Evolutionary conservation across 805 yeast genomes (phyloP).

Genomic region (Yarrowia sp.): DNA sequence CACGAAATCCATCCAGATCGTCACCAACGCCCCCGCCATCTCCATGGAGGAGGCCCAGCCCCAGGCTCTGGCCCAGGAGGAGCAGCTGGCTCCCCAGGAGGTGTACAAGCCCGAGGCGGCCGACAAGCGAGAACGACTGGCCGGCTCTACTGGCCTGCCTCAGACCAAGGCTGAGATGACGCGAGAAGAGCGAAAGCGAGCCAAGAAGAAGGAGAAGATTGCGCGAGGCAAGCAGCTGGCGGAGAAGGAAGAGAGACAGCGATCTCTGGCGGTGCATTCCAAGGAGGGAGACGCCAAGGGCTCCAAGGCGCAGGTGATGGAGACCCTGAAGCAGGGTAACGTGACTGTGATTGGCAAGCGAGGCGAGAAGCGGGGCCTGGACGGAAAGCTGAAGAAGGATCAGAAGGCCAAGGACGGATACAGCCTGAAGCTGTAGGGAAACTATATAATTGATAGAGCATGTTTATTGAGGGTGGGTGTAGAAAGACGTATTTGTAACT

Average conservation of each 20-base stretch:
- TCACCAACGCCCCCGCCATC: slow-evolving; percentile 77
- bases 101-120: slow-evolving; percentile 52
- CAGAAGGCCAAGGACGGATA: slow-evolving; percentile 36
- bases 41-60: slow-evolving; percentile 98
- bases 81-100: slow-evolving; percentile 93
- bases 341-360: slow-evolving; percentile 72
- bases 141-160: slow-evolving; percentile 70
- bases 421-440: background rate
- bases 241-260: slow-evolving; percentile 40
- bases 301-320: slow-evolving; percentile 61
- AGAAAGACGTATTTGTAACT: too few species aligned
- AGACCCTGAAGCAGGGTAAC: slow-evolving; percentile 72
- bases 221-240: slow-evolving; percentile 58
- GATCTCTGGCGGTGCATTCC: slow-evolving; percentile 35
- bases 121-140: slow-evolving; percentile 54
- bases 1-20: slow-evolving; percentile 72
- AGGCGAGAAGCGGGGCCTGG: slow-evolving; percentile 72
- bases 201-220: slow-evolving; percentile 83
- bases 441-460: slow-evolving; percentile 1
- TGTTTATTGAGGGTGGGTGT: background rate
- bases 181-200: slow-evolving; percentile 80
- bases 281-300: slow-evolving; percentile 45
- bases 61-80: slow-evolving; percentile 65
- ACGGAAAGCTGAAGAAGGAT: slow-evolving; percentile 58
- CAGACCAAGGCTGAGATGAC: slow-evolving; percentile 78